Percentiles rank a stretch among this genome's conserved stretches.
Evolutionary conservation across 148 eudicot species (phyloP).

Genomic region (Rhododendron molle): DNA sequence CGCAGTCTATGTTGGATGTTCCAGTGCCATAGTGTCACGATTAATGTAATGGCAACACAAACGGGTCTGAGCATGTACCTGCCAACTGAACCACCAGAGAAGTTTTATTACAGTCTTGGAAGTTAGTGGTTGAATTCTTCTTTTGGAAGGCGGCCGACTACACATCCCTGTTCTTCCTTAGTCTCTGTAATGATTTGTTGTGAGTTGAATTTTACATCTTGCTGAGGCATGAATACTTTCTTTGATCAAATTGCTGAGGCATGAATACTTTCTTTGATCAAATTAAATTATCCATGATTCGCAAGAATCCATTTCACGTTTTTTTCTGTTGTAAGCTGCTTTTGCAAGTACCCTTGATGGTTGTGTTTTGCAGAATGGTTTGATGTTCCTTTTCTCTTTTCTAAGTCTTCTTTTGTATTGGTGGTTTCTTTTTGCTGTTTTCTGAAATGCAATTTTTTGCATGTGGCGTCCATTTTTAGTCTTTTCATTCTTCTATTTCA

Average conservation of each 20-base stretch:
- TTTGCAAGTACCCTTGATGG: not conserved
- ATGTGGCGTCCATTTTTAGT: not conserved
- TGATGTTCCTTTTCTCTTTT: not conserved
- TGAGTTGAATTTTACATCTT: not conserved
- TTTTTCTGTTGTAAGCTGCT: not conserved
- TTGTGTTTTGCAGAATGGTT: not conserved
- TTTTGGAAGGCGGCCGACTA: not conserved
- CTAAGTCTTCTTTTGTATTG: not conserved
- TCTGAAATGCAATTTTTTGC: not conserved
- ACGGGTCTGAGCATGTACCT: not conserved
- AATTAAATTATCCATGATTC: not conserved
- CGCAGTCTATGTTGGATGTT: not conserved
- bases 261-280: not conserved
- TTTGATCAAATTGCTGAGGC: not conserved
- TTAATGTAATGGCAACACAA: not conserved
- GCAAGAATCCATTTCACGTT: not conserved
- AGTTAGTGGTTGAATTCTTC: not conserved
- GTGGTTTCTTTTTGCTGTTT: not conserved
- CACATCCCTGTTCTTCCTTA: not conserved
- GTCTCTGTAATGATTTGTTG: not conserved
- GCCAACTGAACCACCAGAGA: not conserved
- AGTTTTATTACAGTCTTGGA: not conserved
- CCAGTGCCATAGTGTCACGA: not conserved
- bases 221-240: not conserved
- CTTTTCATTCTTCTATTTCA: not conserved